These are phyloP conservation scores for Hypoxylon trugodes DNA, from an alignment of 495 filamentous ascomycete species.

Conservation along the genomic window DNA sequence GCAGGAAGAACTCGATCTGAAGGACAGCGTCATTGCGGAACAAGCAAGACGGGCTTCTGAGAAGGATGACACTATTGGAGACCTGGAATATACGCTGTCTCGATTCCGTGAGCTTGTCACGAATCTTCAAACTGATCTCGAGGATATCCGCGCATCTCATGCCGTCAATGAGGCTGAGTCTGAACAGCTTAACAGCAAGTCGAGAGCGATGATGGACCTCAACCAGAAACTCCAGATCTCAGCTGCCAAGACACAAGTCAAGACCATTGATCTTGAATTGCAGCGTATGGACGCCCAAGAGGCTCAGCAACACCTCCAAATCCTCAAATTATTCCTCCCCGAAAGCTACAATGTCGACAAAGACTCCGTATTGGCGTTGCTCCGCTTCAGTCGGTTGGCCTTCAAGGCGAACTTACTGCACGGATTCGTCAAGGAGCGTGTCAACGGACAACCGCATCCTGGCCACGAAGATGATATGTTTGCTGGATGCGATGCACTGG, in stretches of 20 bases:
- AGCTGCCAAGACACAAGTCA: conserved; percentile 88
- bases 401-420: conserved; percentile 88
- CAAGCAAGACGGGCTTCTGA: conserved; percentile 68
- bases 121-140: conserved; percentile 84
- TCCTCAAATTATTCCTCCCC: conserved; percentile 87
- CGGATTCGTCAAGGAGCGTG: conserved; percentile 78
- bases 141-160: conserved; percentile 89
- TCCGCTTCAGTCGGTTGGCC: conserved; percentile 85
- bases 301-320: conserved; percentile 84
- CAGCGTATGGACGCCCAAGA: conserved; percentile 89
- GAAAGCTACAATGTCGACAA: conserved; percentile 81
- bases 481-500: conserved; percentile 77
- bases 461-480: conserved; percentile 77
- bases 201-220: conserved; percentile 92
- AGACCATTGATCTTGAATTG: conserved; percentile 91
- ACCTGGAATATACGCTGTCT: conserved; percentile 87
- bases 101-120: conserved; percentile 89
- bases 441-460: conserved; percentile 62
- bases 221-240: conserved; percentile 92
- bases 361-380: conserved; percentile 83
- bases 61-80: conserved; percentile 80
- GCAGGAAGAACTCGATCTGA: conserved; percentile 89
- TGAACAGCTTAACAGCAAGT: conserved; percentile 82
- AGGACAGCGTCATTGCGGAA: conserved; percentile 79
- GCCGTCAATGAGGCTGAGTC: conserved; percentile 92